Percentiles rank a stretch among this genome's conserved stretches.
phyloP scores from a whole-genome alignment of 148 eudicot species.

The Chenopodium quinoa region DNA sequence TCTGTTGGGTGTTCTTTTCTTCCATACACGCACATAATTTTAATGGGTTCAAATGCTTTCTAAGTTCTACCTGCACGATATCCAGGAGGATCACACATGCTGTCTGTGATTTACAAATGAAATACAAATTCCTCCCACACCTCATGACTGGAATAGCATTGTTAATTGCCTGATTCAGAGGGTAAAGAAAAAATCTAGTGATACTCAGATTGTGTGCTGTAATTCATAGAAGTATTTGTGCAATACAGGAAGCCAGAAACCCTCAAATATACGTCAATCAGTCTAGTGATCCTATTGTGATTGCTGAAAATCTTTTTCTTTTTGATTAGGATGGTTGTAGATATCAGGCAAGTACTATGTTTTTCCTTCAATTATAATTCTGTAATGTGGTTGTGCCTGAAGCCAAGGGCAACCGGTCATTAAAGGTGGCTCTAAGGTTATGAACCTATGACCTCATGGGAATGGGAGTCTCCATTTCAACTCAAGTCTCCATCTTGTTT shows the following conservation, averaged over 20 bases:
- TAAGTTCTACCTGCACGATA: not conserved
- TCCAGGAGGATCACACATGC: not conserved
- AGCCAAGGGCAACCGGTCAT: not conserved
- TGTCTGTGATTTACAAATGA: constrained; percentile 1
- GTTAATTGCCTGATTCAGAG: not conserved
- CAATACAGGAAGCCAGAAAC: not conserved
- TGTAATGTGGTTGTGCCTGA: not conserved
- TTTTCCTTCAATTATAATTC: not conserved
- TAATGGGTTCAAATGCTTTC: not conserved
- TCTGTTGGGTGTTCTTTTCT: not conserved
- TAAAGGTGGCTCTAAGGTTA: not conserved
- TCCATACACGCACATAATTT: not conserved
- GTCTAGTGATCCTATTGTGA: not conserved
- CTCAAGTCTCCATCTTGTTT: not conserved
- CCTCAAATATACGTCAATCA: not conserved
- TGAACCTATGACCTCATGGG: no score
- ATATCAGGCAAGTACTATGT: not conserved
- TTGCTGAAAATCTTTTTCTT: not conserved
- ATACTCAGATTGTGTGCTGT: not conserved
- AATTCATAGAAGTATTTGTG: no score
- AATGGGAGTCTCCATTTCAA: not conserved
- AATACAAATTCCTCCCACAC: not conserved
- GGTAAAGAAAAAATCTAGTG: not conserved
- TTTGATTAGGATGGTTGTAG: not conserved
- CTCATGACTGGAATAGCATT: not conserved